Evolutionary conservation across 2,329 filamentous ascomycete species (phyloP).

Genomic region (Penicillium olsonii): DNA sequence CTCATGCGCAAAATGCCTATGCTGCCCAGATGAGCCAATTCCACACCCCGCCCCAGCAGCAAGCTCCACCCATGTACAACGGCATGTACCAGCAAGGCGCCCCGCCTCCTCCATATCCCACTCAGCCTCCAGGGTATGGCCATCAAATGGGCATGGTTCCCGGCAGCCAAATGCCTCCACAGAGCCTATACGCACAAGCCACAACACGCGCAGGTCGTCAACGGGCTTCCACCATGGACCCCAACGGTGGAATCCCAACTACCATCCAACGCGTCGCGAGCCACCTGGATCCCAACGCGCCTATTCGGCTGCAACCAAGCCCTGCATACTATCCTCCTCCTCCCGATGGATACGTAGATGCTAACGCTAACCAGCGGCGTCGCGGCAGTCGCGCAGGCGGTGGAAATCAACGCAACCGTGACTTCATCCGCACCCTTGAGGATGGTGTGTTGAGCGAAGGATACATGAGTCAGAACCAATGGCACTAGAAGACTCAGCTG

Average conservation of each 20-base stretch:
- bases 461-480: conserved; percentile 77
- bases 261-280: conserved; percentile 93
- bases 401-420: conserved; percentile 61
- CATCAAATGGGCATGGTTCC: conserved; percentile 71
- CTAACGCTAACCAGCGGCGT: conserved; percentile 67
- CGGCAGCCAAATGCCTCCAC: conserved; percentile 70
- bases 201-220: conserved; percentile 78
- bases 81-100: conserved; percentile 74
- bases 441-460: conserved; percentile 93
- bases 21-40: conserved; percentile 62
- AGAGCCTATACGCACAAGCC: conserved; percentile 72
- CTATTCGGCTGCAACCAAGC: conserved; percentile 90
- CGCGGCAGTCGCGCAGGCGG: conserved; percentile 70
- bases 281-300: conserved; percentile 90
- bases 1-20: conserved; percentile 72
- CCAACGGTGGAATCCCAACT: conserved; percentile 87
- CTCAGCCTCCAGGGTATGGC: conserved; percentile 70
- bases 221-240: conserved; percentile 93
- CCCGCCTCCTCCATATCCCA: conserved; percentile 77
- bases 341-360: conserved; percentile 74
- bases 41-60: conserved; percentile 47
- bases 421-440: conserved; percentile 93
- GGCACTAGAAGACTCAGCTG: conserved; percentile 51
- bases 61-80: conserved; percentile 70
- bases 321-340: conserved; percentile 97